Evolutionary conservation across 257 asterid species (phyloP), one percentile per base, ranked within the genome.

Genomic region (Fraxinus anomala): DNA sequence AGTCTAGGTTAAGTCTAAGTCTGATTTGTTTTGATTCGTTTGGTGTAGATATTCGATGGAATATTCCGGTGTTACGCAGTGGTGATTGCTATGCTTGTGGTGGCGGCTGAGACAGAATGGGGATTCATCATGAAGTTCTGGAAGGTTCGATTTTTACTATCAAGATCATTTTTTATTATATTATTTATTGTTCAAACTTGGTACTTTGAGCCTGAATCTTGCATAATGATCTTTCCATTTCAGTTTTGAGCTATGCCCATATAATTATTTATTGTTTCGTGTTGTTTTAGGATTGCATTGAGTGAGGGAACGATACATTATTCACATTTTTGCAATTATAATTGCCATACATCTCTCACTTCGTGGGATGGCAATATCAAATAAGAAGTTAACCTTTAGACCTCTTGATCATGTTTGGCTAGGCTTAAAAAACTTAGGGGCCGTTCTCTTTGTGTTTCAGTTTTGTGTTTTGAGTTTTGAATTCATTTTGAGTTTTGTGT

Each of bases 51-150:
- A 82, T 95, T 95, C 80, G 98, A 91, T 88, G 99, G 99, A 59
- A 92, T 93, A 76, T 95, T 93, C 83, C 96, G 99, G 83, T 95
- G 98, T 79, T 95, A 93, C 63, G 97, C 98, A 8, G 98, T 93
- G 76, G 78, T 86, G 76, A 73, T 93, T 31, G 99, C 96, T 16
- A 63, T 90, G 6, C 31, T 92, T 54, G 97, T 89, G 77, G 94
- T 91, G 63, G 85, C 91, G 63, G 97, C 96, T 44, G 99, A 95
- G 91, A 95, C 94, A 13, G 99, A 95, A 81, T 95, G 98, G 98
- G 89, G 81, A 76, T 87, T 88, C 81, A 49, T 95, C 73, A 74
- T 86, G 82, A 88, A 85, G 82, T 93, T 92, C 83, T 95, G 80
- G 75, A 94, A 91, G 98, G 98, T 91, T 63, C 17, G 31, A 30